These are phyloP conservation scores for Ascochyta clinopodiicola DNA, from an alignment of 2,329 filamentous ascomycete species.

Conservation along the genomic window DNA sequence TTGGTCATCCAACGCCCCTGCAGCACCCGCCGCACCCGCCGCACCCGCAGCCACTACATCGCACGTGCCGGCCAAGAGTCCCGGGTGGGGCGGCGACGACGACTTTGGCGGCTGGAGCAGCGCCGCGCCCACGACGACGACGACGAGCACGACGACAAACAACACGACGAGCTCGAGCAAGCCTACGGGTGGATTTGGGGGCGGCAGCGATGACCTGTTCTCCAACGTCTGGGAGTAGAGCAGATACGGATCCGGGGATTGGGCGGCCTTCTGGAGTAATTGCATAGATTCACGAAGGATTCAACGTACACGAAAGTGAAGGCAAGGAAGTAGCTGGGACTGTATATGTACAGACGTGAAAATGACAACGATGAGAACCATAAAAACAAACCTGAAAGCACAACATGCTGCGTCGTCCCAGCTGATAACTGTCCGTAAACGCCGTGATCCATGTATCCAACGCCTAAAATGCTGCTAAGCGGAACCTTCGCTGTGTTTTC, in stretches of 20 bases:
- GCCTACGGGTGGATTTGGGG: slow-evolving; percentile 62
- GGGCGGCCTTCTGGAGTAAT: slow-evolving; percentile 3
- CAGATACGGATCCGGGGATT: too few relatives aligned
- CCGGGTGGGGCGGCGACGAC: slow-evolving; percentile 72
- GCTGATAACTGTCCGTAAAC: too few relatives aligned
- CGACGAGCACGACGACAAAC: slow-evolving; percentile 47
- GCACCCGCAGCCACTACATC: slow-evolving; percentile 37
- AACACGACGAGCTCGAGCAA: slow-evolving; percentile 42
- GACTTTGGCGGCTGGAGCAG: slow-evolving; percentile 97
- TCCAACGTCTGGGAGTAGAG: slow-evolving; percentile 89
- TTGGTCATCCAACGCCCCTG: slow-evolving; percentile 70
- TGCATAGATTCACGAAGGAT: slow-evolving; percentile 16
- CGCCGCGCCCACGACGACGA: slow-evolving; percentile 68
- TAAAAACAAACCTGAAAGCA: background rate
- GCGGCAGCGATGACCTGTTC: slow-evolving; percentile 79
- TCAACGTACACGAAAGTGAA: background rate
- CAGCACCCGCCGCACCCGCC: slow-evolving; percentile 55
- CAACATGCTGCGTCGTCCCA: background rate
- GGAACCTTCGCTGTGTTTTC: too few relatives aligned
- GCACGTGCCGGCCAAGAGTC: slow-evolving; percentile 53
- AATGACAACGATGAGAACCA: background rate
- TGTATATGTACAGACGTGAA: slow-evolving; percentile 5
- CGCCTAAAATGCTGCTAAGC: too few relatives aligned
- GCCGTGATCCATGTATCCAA: too few relatives aligned
- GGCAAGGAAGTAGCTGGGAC: background rate